Evolutionary conservation across 768 basidiomycete species (phyloP).

Genomic region (Suillus placidus): DNA sequence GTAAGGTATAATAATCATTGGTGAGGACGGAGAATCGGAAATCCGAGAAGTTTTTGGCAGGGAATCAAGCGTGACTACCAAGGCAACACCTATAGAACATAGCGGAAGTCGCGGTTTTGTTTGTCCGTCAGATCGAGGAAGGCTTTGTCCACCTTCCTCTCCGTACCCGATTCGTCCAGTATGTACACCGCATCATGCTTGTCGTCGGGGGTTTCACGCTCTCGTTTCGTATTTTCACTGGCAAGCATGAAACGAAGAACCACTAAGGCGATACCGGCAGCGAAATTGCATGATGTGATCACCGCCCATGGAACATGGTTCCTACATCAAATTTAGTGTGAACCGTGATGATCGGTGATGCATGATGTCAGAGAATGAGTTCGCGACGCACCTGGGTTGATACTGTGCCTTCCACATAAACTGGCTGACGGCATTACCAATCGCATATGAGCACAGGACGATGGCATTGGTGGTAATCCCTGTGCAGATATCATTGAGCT

Average conservation of each 20-base stretch:
- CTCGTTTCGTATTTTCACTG: constrained; percentile 63
- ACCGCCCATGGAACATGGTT: constrained; percentile 79
- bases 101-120: constrained; percentile 76
- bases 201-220: constrained; percentile 51
- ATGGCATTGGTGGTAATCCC: constrained; percentile 78
- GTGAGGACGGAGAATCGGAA: not conserved
- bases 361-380: not conserved
- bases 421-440: constrained; percentile 75
- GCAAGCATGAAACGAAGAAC: constrained; percentile 59
- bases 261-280: constrained; percentile 56
- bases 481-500: constrained; percentile 24
- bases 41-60: not conserved
- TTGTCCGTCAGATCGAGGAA: constrained; percentile 79
- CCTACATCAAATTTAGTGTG: constrained; percentile 31
- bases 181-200: constrained; percentile 66
- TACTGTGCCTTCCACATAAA: constrained; percentile 79
- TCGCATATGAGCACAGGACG: constrained; percentile 69
- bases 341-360: not conserved
- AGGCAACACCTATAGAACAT: constrained; percentile 47
- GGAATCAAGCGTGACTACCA: not conserved
- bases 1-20: not conserved
- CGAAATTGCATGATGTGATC: constrained; percentile 63
- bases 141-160: constrained; percentile 64
- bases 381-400: constrained; percentile 56
- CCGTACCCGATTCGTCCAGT: constrained; percentile 52